These are phyloP conservation scores for Aspergillus glaucus DNA, from an alignment of 2,329 filamentous ascomycete species.

Conservation along the genomic window DNA sequence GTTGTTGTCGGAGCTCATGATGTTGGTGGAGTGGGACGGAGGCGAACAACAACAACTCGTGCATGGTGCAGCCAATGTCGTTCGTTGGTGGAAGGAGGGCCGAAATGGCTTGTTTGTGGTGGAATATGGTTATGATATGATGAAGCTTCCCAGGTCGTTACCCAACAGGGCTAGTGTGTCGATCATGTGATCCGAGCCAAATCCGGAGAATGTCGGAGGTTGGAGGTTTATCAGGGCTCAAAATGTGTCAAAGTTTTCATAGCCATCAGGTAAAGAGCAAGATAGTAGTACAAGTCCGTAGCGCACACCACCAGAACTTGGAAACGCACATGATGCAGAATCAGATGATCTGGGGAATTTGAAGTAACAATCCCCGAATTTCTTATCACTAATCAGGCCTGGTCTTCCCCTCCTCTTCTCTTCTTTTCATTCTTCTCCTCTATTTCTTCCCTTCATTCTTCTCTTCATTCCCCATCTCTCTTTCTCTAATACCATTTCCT, in stretches of 20 bases:
- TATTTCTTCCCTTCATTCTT: neutral
- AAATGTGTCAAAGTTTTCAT: too few relatives aligned
- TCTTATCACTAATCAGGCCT: neutral
- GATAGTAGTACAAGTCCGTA: too few relatives aligned
- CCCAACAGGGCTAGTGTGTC: too few relatives aligned
- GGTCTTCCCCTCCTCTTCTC: neutral
- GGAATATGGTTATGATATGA: slow-evolving; percentile 2
- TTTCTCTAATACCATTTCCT: slow-evolving; percentile 4
- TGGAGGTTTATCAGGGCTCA: too few relatives aligned
- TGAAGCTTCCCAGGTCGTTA: neutral
- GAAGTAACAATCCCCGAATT: neutral
- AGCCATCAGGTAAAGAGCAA: too few relatives aligned
- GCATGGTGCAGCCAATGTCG: slow-evolving; percentile 39
- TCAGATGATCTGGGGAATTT: neutral
- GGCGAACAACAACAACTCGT: slow-evolving; percentile 58
- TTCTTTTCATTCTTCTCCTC: neutral
- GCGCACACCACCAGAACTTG: too few relatives aligned
- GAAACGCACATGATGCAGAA: too few relatives aligned
- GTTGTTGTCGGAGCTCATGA: slow-evolving; percentile 55
- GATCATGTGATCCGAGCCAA: slow-evolving; percentile 4
- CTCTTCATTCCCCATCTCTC: neutral
- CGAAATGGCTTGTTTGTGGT: neutral
- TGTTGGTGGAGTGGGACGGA: slow-evolving; percentile 53
- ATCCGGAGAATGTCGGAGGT: too few relatives aligned
- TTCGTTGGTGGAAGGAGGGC: neutral